Base-by-base conservation (phyloP, 1,284 basidiomycete genomes). In the Tranzscheliella williamsii region DNA sequence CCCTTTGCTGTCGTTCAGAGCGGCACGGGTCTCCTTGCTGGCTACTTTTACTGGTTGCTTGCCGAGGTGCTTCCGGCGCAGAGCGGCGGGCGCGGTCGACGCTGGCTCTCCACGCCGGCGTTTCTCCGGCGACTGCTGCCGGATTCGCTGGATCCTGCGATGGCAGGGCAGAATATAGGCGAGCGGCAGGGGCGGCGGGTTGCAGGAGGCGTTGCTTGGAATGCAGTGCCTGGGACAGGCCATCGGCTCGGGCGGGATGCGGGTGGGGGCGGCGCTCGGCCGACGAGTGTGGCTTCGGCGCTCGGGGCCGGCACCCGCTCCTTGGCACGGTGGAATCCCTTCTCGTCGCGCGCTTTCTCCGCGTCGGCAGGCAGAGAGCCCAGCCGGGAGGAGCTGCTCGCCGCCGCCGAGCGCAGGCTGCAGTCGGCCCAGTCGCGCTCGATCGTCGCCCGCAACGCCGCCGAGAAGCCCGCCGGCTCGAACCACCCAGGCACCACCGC, bases 11-110 rank as follows among this genome's bases (percentile, higher is more conserved):
- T 85, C 3, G 83, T 85, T 2, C 73, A 80, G 42, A 80, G 83
- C 38, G 74, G 88, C 23, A 86, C 86, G 0, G 90, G 90, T 2
- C 82, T 87, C 17, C 80, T 89, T 30, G 82, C 86, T 1, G 90
- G 88, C 0, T 88, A 91, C 71, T 76, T 84, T 3, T 91, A 75
- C 49, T 76, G 64, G 50, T 42, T 73, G 23, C 40, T 73, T 5
- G 43, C 45, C 18, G 39, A 54, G 35, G 35, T 51, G 22, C 34
- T 42, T 2, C 61, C 47, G 9, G 62, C 41, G 5, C 47, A 44
- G 35, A 35, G 43, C 13, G 52, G 54, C 7, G 46, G 55, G 5
- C 17, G 50, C 4, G 54, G 58, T 6, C 42, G 54, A 6, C 47
- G 56, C 24, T 56, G 57, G 22, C 35, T 65, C 24, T 42, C 47